Percentiles rank a stretch among this genome's conserved stretches.
phyloP scores from a whole-genome alignment of 768 basidiomycete genomes.

The Cystobasidium onofrii region DNA sequence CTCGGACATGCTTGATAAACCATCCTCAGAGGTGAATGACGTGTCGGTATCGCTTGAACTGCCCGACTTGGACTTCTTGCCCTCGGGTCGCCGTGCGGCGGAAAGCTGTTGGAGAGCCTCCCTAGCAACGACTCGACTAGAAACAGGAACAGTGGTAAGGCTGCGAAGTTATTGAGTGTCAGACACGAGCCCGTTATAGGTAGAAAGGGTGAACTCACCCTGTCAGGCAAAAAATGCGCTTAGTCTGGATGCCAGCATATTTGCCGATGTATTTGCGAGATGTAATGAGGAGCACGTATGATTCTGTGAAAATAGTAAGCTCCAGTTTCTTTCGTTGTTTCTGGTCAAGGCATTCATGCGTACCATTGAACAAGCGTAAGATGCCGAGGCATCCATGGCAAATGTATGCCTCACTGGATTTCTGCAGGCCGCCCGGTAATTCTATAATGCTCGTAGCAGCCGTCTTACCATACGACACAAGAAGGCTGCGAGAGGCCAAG shows the following conservation, averaged over 20 bases:
- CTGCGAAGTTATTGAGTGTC: not conserved
- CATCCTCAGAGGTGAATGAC: not conserved
- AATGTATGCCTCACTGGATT: not conserved
- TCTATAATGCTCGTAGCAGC: not conserved
- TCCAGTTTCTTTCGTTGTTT: too few relatives aligned
- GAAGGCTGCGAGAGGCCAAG: not conserved
- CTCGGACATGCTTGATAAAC: not conserved
- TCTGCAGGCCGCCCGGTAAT: not conserved
- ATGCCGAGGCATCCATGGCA: constrained; percentile 1
- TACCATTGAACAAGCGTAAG: constrained; percentile 14
- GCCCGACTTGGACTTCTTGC: not conserved
- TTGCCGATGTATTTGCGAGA: not conserved
- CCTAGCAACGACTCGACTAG: not conserved
- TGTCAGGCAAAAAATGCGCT: constrained; percentile 6
- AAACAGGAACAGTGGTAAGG: constrained; percentile 3
- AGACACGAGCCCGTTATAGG: not conserved
- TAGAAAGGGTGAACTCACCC: not conserved
- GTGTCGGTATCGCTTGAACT: not conserved
- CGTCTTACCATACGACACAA: not conserved
- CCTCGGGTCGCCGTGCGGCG: not conserved
- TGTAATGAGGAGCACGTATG: constrained; percentile 20
- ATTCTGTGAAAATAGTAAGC: too few relatives aligned
- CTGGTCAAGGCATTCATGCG: not conserved
- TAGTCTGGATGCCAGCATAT: not conserved
- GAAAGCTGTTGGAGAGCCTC: not conserved